A percentile compares a stretch with the other conserved stretches of the same genome.
phyloP scores from a whole-genome alignment of 306 rosid genomes.

The Acacia melanoxylon region DNA sequence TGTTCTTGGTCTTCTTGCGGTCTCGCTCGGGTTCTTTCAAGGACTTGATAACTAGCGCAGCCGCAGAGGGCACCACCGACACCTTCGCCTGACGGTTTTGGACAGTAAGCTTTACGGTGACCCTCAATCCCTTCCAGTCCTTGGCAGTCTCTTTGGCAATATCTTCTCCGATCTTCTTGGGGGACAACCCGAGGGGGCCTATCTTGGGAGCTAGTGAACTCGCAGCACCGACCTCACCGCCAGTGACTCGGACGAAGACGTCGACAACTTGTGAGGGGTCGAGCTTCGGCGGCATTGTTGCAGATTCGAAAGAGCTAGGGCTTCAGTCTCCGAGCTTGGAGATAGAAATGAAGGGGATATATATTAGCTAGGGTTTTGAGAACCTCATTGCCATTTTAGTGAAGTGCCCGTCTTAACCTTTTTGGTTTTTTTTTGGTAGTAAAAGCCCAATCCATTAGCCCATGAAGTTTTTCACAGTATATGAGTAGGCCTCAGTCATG shows the following conservation, averaged over 20 bases:
- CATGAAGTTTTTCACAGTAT: background rate
- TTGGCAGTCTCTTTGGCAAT: constrained; percentile 84
- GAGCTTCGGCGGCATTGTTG: constrained; percentile 81
- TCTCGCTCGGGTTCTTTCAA: constrained; percentile 84
- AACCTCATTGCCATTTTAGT: no score
- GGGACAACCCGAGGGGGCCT: constrained; percentile 87
- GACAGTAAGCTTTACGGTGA: constrained; percentile 79
- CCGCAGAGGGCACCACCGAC: constrained; percentile 79
- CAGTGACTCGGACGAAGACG: constrained; percentile 76
- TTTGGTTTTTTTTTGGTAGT: background rate
- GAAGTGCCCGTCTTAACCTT: constrained; percentile 4
- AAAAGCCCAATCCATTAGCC: background rate
- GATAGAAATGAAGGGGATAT: background rate
- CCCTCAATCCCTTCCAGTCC: constrained; percentile 87
- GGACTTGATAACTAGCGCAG: constrained; percentile 81
- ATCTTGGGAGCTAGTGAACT: constrained; percentile 90
- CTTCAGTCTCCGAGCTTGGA: background rate
- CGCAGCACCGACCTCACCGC: constrained; percentile 89
- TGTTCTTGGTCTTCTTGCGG: constrained; percentile 73
- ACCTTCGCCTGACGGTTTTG: constrained; percentile 89
- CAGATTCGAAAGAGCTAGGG: constrained; percentile 20
- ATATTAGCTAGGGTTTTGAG: constrained; percentile 36
- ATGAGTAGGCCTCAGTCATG: background rate
- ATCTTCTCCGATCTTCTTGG: constrained; percentile 88
- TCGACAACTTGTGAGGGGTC: constrained; percentile 80